Evolutionary conservation across 2,329 filamentous ascomycete species (phyloP), one percentile per base, ranked within the genome.

Genomic region (Aspergillus unguis): DNA sequence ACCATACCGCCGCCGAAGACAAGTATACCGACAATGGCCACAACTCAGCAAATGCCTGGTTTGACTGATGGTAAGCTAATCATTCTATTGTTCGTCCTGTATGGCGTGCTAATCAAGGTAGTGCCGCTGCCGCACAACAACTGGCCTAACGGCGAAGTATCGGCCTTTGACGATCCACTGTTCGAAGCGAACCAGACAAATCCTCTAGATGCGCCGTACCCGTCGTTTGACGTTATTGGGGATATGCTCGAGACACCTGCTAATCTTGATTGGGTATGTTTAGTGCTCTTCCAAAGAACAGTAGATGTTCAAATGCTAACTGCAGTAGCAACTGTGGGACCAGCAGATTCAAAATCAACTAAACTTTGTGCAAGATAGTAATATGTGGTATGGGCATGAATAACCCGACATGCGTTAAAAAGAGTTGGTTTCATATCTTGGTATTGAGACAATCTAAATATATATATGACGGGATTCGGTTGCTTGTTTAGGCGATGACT

Each of bases 231-330:
- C 23, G 58, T 70, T 0, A 69, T 71, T 46, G 65, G 63, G 32
- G 65, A 65, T 11, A 71, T 71, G 67, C 58, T 71, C 10, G 64
- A 64, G 29, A 57, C 62, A 1, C 66, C 68, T 7, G 59, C 57
- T 32, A 65, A 64, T 50, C 45, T 71, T 17, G 62, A 71, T 55
- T 71, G 68, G 68, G 68, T 71, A 61, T 57, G 65, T 38, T 33
- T 8, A 6, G 23, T n/a, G 23, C 2, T 7, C 26, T 7, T 28
- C 6, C 10, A 27, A n/a, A 2, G 3, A 23, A 33, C 41, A 33
- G 5, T 29, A 9, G 26, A n/a, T 17, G 23, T 23, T 9, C 6
- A 11, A 32, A 23, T 48, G 11, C 41, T 42, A 23, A 47, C 44
- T 26, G 42, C 10, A 45, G 58, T 50, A 65, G 60, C 42, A 58